A percentile compares a stretch with the other conserved stretches of the same genome.
phyloP scores from a whole-genome alignment of 164 flowering plant genomes.

The Sedum album region DNA sequence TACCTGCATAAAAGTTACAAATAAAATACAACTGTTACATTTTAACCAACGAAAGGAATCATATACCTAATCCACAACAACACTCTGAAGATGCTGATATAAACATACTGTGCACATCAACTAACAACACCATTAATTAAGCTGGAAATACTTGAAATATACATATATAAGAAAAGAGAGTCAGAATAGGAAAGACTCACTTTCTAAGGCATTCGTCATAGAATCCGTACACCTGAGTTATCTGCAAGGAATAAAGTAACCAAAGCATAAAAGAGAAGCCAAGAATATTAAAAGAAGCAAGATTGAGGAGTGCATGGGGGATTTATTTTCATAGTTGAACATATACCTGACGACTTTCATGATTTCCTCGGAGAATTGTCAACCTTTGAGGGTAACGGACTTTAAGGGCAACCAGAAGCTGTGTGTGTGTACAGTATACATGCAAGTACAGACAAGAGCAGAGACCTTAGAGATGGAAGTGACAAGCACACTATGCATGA shows the following conservation, averaged over 20 bases:
- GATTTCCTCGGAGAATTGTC: slow-evolving; percentile 95
- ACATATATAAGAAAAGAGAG: background rate
- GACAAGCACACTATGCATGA: background rate
- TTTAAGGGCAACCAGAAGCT: slow-evolving; percentile 86
- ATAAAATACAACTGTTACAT: background rate
- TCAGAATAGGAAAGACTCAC: slow-evolving; percentile 41
- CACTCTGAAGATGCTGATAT: background rate
- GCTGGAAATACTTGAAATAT: background rate
- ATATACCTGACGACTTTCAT: slow-evolving; percentile 94
- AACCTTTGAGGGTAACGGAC: slow-evolving; percentile 85
- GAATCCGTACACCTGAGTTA: slow-evolving; percentile 96
- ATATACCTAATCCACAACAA: background rate
- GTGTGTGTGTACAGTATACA: slow-evolving; percentile 15
- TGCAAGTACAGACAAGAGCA: background rate
- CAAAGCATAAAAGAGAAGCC: slow-evolving; percentile 11
- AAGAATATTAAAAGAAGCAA: background rate
- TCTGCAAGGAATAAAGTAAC: slow-evolving; percentile 42
- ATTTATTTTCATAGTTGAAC: background rate
- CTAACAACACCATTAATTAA: background rate
- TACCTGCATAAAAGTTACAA: slow-evolving; percentile 42
- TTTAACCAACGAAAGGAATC: background rate
- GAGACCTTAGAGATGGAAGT: background rate
- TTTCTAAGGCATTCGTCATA: slow-evolving; percentile 96
- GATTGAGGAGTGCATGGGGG: background rate
- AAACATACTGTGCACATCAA: background rate